phyloP scores from a whole-genome alignment of 2,329 filamentous ascomycete species.

The Coniella vitis region DNA sequence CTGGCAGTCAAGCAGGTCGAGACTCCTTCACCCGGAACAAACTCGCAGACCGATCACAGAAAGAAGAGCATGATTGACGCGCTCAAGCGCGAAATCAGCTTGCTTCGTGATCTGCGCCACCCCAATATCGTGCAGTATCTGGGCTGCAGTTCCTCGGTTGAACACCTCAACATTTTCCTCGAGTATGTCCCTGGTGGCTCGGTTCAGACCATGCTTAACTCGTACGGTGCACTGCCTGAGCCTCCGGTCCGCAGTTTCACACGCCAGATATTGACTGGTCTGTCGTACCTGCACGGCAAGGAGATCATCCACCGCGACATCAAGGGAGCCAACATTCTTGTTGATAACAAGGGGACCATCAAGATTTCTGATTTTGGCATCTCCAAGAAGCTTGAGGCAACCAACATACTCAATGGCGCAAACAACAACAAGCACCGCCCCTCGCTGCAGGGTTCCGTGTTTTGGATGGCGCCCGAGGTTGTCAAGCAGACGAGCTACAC shows the following conservation, averaged over 20 bases:
- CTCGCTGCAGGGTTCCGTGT: conserved; percentile 92
- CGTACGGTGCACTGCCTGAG: conserved; percentile 91
- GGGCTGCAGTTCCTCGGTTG: conserved; percentile 84
- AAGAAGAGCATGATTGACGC: conserved; percentile 99
- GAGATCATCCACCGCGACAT: conserved; percentile 99
- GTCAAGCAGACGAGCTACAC: conserved; percentile 97
- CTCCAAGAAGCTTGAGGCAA: conserved; percentile 92
- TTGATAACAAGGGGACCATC: conserved; percentile 97
- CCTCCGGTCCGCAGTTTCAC: conserved; percentile 94
- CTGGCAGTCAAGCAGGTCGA: conserved; percentile 99
- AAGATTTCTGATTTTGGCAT: conserved; percentile 99
- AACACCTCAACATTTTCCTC: conserved; percentile 97
- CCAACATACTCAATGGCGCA: conserved; percentile 68
- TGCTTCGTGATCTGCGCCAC: conserved; percentile 89
- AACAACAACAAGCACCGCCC: conserved; percentile 62
- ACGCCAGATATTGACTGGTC: conserved; percentile 84
- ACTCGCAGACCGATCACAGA: conserved; percentile 75
- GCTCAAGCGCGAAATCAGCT: conserved; percentile 89
- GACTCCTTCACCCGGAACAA: conserved; percentile 69
- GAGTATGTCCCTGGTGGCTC: conserved; percentile 97
- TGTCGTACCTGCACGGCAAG: conserved; percentile 86
- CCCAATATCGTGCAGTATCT: conserved; percentile 98
- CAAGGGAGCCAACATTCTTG: conserved; percentile 97
- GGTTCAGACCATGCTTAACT: conserved; percentile 97
- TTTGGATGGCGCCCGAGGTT: conserved; percentile 99